Conservation (phyloP, 345 rosid genomes). For the Acer yangbiense region DNA sequence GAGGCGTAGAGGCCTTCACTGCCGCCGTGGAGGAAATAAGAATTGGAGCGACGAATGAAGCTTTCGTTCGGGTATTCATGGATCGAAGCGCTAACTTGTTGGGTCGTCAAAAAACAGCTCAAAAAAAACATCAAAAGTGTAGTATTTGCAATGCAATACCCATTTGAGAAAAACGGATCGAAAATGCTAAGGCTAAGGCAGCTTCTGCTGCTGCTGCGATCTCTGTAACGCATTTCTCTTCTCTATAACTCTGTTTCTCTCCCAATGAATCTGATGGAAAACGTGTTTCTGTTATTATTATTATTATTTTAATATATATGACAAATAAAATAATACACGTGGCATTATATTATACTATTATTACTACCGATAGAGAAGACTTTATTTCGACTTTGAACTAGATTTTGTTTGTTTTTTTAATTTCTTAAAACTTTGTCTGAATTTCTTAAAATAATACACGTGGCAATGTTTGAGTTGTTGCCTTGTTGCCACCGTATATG, state of each 20-base stretch:
- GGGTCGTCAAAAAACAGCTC: slow-evolving; percentile 18
- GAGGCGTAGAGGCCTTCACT: slow-evolving; percentile 61
- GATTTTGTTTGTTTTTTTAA: neutral
- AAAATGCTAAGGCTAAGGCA: neutral
- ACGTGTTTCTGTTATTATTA: neutral
- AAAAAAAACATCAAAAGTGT: neutral
- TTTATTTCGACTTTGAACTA: no score
- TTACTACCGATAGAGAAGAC: neutral
- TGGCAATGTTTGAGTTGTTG: no score
- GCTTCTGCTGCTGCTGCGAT: neutral
- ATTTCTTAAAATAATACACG: no score
- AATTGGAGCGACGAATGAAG: slow-evolving; percentile 49
- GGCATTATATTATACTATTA: neutral
- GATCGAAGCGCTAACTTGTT: slow-evolving; percentile 42
- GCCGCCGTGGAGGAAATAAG: slow-evolving; percentile 61
- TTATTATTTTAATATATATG: no score
- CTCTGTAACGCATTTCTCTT: slow-evolving; percentile 9
- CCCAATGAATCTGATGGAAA: neutral
- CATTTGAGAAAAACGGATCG: slow-evolving; percentile 20
- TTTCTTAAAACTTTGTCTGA: neutral
- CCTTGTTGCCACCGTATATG: no score
- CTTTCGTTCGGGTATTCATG: slow-evolving; percentile 41
- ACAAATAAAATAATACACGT: neutral
- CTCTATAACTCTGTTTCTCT: neutral
- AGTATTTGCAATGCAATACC: neutral